Base-by-base conservation (phyloP, 441 rosid species). In the Capsella rubella region DNA sequence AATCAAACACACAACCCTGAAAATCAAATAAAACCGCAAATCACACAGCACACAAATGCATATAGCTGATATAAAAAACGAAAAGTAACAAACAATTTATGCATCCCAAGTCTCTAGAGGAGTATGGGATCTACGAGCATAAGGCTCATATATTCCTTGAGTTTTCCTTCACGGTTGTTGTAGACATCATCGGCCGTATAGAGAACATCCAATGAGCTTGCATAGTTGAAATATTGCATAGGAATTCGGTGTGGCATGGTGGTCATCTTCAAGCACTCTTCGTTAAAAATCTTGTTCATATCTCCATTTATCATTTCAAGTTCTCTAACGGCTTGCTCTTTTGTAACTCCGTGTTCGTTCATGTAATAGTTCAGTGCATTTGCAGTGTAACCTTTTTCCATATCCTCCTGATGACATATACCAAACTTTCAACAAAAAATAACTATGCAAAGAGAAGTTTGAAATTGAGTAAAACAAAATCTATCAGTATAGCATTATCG, bases 311-410 rank as follows among this genome's bases (percentile, higher is more conserved):
- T 70, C 7, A 49, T 59, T 21, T 27, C 2, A 49, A 59, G 28
- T 7, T 49, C 18, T 50, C 0, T n/a, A 7, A 2, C 15, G 9
- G 67, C 74, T 71, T 71, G 50, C 25, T 70, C 67, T 71, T 59
- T 49, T 1, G 50, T 59, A 6, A 59, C 11, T 70, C 50, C 74
- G 37, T 59, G 58, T 35, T 32, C 18, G 11, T 25, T 58, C 16
- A 70, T 70, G 50, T 59, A 70, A 35, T 59, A 70, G 58, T 70
- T 70, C 2, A 59, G 12, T 49, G 50, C 59, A 28, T 70, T 70
- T 37, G 67, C 74, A 25, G 40, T 59, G 27, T 70, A 70, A 3
- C 59, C 59, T 70, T 37, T 49, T 4, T 7, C 15, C 56, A 70
- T 70, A 49, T 58, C 50, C 18, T 70, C 74, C 67, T 18, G 21